phyloP scores from a whole-genome alignment of 1,284 basidiomycete species.

The Apiotrichum siamense region DNA sequence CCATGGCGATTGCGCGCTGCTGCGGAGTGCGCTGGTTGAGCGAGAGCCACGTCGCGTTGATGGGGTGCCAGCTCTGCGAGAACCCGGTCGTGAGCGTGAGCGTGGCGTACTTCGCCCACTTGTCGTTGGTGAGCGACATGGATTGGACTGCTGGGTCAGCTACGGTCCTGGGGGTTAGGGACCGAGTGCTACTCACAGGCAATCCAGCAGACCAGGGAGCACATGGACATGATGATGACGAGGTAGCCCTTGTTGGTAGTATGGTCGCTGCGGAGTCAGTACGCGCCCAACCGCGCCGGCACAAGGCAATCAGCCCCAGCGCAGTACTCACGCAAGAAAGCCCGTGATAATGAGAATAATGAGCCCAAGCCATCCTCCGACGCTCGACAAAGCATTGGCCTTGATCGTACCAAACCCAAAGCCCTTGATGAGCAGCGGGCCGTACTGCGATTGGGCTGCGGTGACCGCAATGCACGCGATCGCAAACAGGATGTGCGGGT shows the following conservation, averaged over 20 bases:
- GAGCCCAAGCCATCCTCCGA: conserved; percentile 22
- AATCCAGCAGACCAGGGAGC: conserved; percentile 22
- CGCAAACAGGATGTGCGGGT: conserved; percentile 33
- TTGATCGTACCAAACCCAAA: conserved; percentile 46
- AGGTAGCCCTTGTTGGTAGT: conserved; percentile 14
- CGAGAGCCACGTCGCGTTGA: conserved; percentile 34
- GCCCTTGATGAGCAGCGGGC: conserved; percentile 23
- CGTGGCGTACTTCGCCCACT: conserved; percentile 26
- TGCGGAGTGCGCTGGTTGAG: conserved; percentile 30
- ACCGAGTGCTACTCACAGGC: conserved; percentile 4
- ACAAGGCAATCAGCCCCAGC: too few species aligned
- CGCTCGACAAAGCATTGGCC: conserved; percentile 29
- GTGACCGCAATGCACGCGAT: conserved; percentile 23
- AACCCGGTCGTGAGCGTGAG: conserved; percentile 21
- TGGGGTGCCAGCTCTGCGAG: conserved; percentile 17
- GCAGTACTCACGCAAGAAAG: conserved; percentile 9
- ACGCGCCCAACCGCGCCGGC: too few species aligned
- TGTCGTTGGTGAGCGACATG: conserved; percentile 16
- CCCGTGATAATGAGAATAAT: conserved; percentile 15
- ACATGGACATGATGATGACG: conserved; percentile 12
- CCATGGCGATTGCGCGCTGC: conserved; percentile 35
- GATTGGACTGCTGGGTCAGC: conserved; percentile 15
- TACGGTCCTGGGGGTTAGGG: too few species aligned
- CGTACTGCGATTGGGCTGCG: conserved; percentile 18
- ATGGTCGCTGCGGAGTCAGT: conserved; percentile 15